Percentiles rank a stretch among this genome's conserved stretches.
These are phyloP conservation scores for Chlamydomonas applanata DNA, from an alignment of 139 green algal genomes.

Conservation along the genomic window DNA sequence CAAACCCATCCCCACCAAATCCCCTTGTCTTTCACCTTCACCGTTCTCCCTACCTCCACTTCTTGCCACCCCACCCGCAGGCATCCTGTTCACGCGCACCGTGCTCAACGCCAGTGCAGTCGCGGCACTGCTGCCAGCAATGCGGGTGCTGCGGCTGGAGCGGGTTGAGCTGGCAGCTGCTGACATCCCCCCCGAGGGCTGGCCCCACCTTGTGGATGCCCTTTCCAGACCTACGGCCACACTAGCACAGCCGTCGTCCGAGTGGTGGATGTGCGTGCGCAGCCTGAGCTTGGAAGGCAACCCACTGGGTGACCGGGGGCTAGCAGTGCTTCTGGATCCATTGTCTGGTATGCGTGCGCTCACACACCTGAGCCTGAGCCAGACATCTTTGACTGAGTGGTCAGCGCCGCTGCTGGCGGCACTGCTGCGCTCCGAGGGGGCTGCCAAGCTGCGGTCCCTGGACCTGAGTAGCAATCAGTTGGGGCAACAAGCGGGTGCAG, in stretches of 20 bases:
- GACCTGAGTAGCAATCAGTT: conserved; percentile 11
- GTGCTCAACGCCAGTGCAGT: background rate
- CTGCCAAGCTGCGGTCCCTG: conserved; percentile 10
- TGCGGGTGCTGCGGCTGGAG: background rate
- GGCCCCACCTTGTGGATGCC: background rate
- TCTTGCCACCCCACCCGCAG: too few relatives aligned
- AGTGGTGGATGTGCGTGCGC: conserved; percentile 10
- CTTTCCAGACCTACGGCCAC: background rate
- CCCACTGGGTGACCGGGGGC: conserved; percentile 4
- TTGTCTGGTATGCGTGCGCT: conserved; percentile 7
- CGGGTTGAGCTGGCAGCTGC: background rate
- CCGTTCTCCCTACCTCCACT: too few relatives aligned
- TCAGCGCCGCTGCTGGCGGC: conserved; percentile 22
- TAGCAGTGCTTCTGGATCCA: background rate
- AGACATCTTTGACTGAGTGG: conserved; percentile 29
- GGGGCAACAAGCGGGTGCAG: background rate
- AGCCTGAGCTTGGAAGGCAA: conserved; percentile 2
- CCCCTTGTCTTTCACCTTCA: too few relatives aligned
- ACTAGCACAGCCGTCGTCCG: background rate
- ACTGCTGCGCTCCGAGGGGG: background rate
- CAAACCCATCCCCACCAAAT: too few relatives aligned
- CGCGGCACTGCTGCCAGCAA: background rate
- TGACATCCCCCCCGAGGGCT: background rate
- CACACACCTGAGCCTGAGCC: conserved; percentile 10
- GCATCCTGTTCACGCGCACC: background rate